phyloP scores from a whole-genome alignment of 345 rosid species.

The Schrenkiella parvula region DNA sequence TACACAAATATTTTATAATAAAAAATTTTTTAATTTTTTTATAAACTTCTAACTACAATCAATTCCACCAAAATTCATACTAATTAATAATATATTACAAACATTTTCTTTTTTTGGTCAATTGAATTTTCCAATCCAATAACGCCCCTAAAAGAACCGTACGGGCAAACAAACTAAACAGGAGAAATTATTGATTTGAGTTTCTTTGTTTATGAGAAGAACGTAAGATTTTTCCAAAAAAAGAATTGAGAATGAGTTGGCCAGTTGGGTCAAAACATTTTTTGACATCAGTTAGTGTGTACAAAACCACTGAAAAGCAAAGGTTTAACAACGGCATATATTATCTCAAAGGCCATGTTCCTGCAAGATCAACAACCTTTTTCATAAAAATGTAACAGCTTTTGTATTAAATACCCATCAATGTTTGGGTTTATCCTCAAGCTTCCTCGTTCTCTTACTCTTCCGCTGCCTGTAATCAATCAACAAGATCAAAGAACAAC shows the following conservation, averaged over 20 bases:
- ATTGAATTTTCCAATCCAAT: too few species aligned
- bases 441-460: constrained; percentile 4
- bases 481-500: neutral
- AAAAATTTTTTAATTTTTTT: too few species aligned
- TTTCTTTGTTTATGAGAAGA: neutral
- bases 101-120: too few species aligned
- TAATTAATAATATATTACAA: too few species aligned
- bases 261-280: constrained; percentile 1
- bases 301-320: constrained; percentile 22
- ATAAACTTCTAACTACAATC: too few species aligned
- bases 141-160: neutral
- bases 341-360: constrained; percentile 8
- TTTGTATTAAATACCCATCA: constrained; percentile 17
- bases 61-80: too few species aligned
- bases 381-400: neutral
- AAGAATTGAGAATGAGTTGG: neutral
- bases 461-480: constrained; percentile 19
- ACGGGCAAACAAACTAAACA: neutral
- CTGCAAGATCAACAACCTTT: constrained; percentile 13
- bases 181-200: neutral
- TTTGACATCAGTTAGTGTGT: constrained; percentile 13
- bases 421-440: constrained; percentile 13
- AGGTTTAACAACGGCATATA: neutral
- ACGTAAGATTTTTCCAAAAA: neutral
- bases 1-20: too few species aligned